These are phyloP conservation scores for Fusarium humuli DNA, from an alignment of 2,329 filamentous ascomycete genomes.

Conservation along the genomic window DNA sequence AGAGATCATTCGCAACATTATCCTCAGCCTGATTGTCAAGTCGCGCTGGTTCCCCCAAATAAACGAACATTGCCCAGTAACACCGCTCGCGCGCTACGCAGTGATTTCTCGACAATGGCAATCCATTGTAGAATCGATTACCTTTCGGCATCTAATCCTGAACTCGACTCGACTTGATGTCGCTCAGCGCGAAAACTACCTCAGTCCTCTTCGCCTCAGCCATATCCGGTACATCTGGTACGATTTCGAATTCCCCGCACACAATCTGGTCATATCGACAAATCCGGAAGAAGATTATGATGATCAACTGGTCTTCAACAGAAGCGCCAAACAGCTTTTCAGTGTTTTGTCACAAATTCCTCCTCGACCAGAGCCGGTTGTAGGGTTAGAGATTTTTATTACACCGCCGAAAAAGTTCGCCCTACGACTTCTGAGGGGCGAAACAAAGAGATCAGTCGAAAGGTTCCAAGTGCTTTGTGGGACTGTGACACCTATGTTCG, in stretches of 20 bases:
- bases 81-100: background rate
- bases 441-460: conserved; percentile 1
- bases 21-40: background rate
- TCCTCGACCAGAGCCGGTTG: background rate
- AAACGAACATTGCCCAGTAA: conserved; percentile 3
- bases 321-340: background rate
- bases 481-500: background rate
- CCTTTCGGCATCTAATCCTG: conserved; percentile 2
- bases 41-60: background rate
- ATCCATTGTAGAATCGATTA: background rate
- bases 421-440: background rate
- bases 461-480: background rate
- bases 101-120: conserved; percentile 8
- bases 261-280: conserved; percentile 4
- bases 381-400: conserved; percentile 8
- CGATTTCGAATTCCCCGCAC: conserved; percentile 14
- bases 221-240: conserved; percentile 14
- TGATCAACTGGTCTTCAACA: conserved; percentile 4
- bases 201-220: background rate
- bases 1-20: conserved; percentile 1
- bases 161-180: background rate
- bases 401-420: conserved; percentile 5
- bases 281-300: conserved; percentile 2
- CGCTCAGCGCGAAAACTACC: background rate
- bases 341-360: background rate